Evolutionary conservation across 176 grass and related monocot species (phyloP).

Genomic region (Leersia perrieri): DNA sequence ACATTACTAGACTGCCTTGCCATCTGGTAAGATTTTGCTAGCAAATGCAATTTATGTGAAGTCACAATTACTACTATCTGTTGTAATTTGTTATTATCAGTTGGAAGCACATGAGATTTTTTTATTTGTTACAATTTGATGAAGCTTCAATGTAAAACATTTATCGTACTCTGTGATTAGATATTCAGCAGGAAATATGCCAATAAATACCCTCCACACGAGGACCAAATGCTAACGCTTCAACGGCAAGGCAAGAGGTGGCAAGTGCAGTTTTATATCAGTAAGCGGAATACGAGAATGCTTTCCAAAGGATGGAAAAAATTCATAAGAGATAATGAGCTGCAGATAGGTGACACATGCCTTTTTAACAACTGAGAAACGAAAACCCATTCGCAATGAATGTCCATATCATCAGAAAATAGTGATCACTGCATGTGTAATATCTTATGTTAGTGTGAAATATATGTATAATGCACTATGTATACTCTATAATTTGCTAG

Average conservation of each 20-base stretch:
- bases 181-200: neutral
- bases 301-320: neutral
- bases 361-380: constrained; percentile 1
- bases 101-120: neutral
- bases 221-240: constrained; percentile 7
- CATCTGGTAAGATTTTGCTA: neutral
- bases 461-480: neutral
- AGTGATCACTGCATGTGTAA: neutral
- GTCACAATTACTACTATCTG: neutral
- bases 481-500: neutral
- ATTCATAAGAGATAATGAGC: neutral
- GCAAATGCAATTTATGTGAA: neutral
- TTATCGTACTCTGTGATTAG: neutral
- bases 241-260: neutral
- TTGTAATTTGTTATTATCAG: neutral
- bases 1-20: neutral
- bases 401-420: constrained; percentile 5
- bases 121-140: neutral
- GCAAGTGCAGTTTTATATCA: neutral
- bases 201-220: neutral
- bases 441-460: neutral
- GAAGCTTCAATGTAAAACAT: neutral
- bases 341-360: constrained; percentile 12
- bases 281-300: neutral
- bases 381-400: neutral